Percentiles rank a stretch among this genome's conserved stretches.
phyloP scores from a whole-genome alignment of 2,329 filamentous ascomycete genomes.

The Xylariaceae sp. region DNA sequence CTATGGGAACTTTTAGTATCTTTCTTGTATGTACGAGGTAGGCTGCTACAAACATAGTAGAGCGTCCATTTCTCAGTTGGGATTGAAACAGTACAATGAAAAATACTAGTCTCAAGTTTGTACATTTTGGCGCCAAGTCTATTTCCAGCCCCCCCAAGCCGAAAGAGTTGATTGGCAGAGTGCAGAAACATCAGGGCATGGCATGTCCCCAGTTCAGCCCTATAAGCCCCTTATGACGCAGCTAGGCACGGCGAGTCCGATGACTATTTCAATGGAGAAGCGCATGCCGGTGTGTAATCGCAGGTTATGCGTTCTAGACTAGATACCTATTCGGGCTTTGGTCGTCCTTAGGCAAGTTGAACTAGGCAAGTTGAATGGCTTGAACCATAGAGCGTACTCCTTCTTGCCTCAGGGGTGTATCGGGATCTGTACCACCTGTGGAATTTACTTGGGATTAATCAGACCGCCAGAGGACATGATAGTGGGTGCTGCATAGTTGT shows the following conservation, averaged over 20 bases:
- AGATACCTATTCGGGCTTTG: neutral
- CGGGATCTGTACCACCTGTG: conserved; percentile 12
- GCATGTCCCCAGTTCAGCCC: conserved; percentile 17
- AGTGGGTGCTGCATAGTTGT: conserved; percentile 18
- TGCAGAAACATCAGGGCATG: conserved; percentile 1
- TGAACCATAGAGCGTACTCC: no score
- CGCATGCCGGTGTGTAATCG: neutral
- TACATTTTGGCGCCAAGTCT: no score
- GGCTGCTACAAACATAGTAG: no score
- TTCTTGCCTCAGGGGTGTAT: no score
- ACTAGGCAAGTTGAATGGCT: no score
- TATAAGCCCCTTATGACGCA: conserved; percentile 20
- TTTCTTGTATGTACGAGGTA: no score
- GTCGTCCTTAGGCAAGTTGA: no score
- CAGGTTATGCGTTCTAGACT: neutral
- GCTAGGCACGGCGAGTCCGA: conserved; percentile 18
- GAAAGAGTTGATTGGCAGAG: conserved; percentile 2
- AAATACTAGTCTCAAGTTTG: no score
- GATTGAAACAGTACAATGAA: no score
- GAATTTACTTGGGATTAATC: conserved; percentile 8
- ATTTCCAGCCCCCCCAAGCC: neutral
- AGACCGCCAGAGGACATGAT: conserved; percentile 17
- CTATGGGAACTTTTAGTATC: no score
- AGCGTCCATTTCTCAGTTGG: no score
- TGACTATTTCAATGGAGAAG: conserved; percentile 1